phyloP scores from a whole-genome alignment of 1,284 basidiomycete species.

The Leccinum angustisporum region DNA sequence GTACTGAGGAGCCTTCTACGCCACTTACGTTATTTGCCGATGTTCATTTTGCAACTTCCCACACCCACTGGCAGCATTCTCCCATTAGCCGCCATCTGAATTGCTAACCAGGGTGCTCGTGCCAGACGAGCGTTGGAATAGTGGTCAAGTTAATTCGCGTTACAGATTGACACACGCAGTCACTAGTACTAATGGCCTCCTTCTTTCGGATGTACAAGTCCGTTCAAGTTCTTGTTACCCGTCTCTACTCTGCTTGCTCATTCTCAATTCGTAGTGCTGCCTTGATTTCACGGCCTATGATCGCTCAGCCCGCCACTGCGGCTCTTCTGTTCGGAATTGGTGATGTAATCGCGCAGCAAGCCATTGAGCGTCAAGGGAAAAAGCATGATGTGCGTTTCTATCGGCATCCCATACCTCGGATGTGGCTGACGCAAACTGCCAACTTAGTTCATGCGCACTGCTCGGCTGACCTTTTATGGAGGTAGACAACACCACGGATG shows the following conservation, averaged over 20 bases:
- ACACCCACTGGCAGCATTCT: neutral
- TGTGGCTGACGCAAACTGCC: neutral
- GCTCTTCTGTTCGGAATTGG: slow-evolving; percentile 72
- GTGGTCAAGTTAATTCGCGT: neutral
- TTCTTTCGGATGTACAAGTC: slow-evolving; percentile 35
- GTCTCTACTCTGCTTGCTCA: slow-evolving; percentile 5
- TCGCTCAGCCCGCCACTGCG: slow-evolving; percentile 65
- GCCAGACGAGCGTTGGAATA: neutral
- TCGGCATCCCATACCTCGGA: neutral
- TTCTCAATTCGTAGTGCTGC: slow-evolving; percentile 44
- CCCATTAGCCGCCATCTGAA: neutral
- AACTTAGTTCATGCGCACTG: slow-evolving; percentile 64
- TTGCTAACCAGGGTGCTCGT: neutral
- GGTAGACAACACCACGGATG: slow-evolving; percentile 37
- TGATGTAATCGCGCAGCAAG: slow-evolving; percentile 84
- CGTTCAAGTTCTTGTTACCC: slow-evolving; percentile 3
- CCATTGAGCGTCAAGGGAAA: slow-evolving; percentile 64
- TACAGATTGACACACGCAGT: neutral
- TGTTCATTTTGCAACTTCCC: neutral
- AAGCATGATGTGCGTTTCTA: slow-evolving; percentile 65
- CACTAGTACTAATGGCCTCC: slow-evolving; percentile 24
- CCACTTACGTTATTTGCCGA: neutral
- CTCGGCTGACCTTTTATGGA: slow-evolving; percentile 74
- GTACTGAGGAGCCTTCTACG: too few relatives aligned
- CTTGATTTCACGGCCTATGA: slow-evolving; percentile 63